Base-by-base conservation (phyloP, 2,329 filamentous ascomycete genomes). In the Cryphonectria nitschkei region DNA sequence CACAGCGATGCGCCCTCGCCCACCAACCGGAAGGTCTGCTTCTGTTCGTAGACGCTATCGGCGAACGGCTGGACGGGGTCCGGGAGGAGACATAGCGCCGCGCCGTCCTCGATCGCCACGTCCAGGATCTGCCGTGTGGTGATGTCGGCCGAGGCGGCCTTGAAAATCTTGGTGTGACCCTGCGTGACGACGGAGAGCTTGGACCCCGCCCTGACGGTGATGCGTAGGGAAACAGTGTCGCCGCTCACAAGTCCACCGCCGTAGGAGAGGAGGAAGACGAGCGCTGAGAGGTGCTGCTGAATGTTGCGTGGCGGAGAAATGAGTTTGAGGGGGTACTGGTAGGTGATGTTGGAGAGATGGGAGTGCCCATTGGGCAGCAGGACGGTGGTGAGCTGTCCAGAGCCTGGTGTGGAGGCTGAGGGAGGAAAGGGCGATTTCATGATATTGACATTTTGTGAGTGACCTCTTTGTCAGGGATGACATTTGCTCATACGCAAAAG, bases 121-220 rank as follows among this genome's bases (percentile, higher is more conserved):
- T 82, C 79, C 71, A 92, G 79, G 0, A 78, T 83, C 79, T 92
- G 90, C 29, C 85, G 84, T 1, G 90, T 92, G 62, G 87, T 78
- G 16, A 88, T 80, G 58, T 87, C 82, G 50, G 82, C 81, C 68
- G 84, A 82, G 64, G 88, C 80, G 0, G 94, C 92, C 79, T 96
- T 97, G 87, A 97, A 98, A 76, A 99, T 90, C 83, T 98, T 99
- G 72, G 96, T 98, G 81, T 94, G 94, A 67, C 95, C 95, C 83
- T 91, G 89, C 0, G 89, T 91, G 72, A 88, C 87, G 50, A 91
- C 82, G 75, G 85, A 89, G 68, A 98, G 87, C 72, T 89, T 90
- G 5, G 93, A 91, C 2, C 83, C 81, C 2, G 85, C 75, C 14
- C 88, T 87, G 64, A 97, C 84, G 13, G 87, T 85, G 73, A 97